Conservation (phyloP, 805 yeast species). For the Candida pseudoglaebosa region DNA sequence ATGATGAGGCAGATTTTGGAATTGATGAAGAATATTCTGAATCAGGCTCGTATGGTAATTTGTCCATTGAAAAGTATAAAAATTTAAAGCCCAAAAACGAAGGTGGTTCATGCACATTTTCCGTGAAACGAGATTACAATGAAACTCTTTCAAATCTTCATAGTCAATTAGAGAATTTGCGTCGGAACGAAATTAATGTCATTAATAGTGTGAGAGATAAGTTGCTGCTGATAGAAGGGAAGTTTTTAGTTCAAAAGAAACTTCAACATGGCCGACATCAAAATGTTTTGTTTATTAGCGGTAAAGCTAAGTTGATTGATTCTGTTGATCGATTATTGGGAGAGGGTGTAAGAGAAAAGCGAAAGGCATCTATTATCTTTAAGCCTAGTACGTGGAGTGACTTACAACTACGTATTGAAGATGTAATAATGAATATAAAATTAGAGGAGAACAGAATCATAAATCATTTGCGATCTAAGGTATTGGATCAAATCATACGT, state of each 20-base stretch:
- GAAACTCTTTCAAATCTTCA: conserved; percentile 31
- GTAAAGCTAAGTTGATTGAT: conserved; percentile 29
- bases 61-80: conserved; percentile 19
- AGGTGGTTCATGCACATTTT: conserved; percentile 15
- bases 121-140: conserved; percentile 34
- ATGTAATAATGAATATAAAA: conserved; percentile 44
- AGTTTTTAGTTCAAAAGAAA: conserved; percentile 23
- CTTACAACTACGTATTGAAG: conserved; percentile 48
- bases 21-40: conserved; percentile 5
- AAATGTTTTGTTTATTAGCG: conserved; percentile 49
- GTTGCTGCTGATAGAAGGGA: conserved; percentile 24
- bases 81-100: conserved; percentile 4
- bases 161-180: conserved; percentile 21
- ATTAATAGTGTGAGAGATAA: conserved; percentile 17
- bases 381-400: conserved; percentile 50
- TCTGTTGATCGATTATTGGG: conserved; percentile 15
- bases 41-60: conserved; percentile 18
- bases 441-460: conserved; percentile 55
- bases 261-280: conserved; percentile 26
- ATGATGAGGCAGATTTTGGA: conserved; percentile 3
- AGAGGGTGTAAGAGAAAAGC: conserved; percentile 26
- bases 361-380: conserved; percentile 43
- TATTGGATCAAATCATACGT: conserved; percentile 40
- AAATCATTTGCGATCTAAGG: conserved; percentile 41
- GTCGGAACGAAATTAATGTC: conserved; percentile 20